Base-by-base conservation (phyloP, 306 rosid species). In the Adenanthera pavonina region DNA sequence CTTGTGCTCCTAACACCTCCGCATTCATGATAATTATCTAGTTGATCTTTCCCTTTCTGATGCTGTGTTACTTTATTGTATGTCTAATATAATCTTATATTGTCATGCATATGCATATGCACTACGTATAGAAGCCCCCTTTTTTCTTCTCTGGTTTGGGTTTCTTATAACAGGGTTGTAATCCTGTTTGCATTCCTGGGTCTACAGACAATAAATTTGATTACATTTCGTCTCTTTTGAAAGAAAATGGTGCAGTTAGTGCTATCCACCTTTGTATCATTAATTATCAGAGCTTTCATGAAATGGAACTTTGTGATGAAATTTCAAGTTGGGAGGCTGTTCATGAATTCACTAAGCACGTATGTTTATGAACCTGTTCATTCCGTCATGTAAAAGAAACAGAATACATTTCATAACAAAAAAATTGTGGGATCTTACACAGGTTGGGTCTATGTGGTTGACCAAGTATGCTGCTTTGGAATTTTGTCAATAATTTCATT, bases 61-160 rank as follows among this genome's bases (percentile, higher is more conserved):
- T 82, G 72, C 41, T 64, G 13, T 34, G 40, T 30, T 48, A 17
- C n/a, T 20, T 69, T 44, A 25, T 19, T 10, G 0, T 13, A 20
- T 3, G 38, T 43, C 20, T n/a, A 11, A 43, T 44, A 69, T 13
- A 13, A 4, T 5, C 49, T 7, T 68, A 2, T 68, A 19, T 1
- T 77, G 81, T 67, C 34, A 66, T 30, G 62, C 4, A 13, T 14
- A 33, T 62, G 36, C 43, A 66, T 57, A 68, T 60, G 80, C 12
- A 57, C 51, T 48, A 38, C 5, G 40, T 33, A 12, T 64, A 41
- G 72, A 46, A 25, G 46, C 65, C 47, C 2, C 30, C 68, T 56
- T 75, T 38, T 36, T 40, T n/a, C 52, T 62, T 48, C 61, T 80
- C 82, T 80, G 64, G 69, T 69, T 41, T 36, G 57, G 62, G 54